Evolutionary conservation across 2,329 filamentous ascomycete species (phyloP).

Genomic region (Setomelanomma holmii): DNA sequence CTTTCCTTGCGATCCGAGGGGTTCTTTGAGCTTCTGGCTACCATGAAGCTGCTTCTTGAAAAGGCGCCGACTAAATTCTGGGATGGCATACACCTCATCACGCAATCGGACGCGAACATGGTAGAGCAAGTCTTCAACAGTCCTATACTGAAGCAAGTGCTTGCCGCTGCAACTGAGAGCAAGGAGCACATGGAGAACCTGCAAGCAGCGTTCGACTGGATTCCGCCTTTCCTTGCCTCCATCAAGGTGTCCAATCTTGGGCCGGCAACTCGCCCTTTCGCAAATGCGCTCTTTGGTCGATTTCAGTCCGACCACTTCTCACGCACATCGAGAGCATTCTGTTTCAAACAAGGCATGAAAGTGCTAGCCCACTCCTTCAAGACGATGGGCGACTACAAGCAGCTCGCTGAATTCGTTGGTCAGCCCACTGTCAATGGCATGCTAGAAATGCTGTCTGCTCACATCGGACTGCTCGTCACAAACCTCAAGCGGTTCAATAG

Average conservation of each 20-base stretch:
- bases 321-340: slow-evolving; percentile 65
- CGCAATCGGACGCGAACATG: slow-evolving; percentile 78
- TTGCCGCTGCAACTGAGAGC: slow-evolving; percentile 56
- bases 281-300: slow-evolving; percentile 74
- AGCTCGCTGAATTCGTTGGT: slow-evolving; percentile 39
- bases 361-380: slow-evolving; percentile 47
- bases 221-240: slow-evolving; percentile 77
- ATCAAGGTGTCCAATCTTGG: slow-evolving; percentile 77
- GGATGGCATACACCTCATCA: slow-evolving; percentile 84
- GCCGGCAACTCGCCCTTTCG: slow-evolving; percentile 80
- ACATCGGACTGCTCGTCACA: slow-evolving; percentile 54
- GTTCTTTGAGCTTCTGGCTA: slow-evolving; percentile 72
- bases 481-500: slow-evolving; percentile 38
- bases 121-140: slow-evolving; percentile 85
- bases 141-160: slow-evolving; percentile 67
- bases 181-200: slow-evolving; percentile 66
- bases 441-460: slow-evolving; percentile 69
- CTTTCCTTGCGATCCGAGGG: slow-evolving; percentile 61
- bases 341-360: slow-evolving; percentile 65
- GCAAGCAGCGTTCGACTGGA: slow-evolving; percentile 75
- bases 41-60: slow-evolving; percentile 73
- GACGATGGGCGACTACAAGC: slow-evolving; percentile 26
- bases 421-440: slow-evolving; percentile 60
- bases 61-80: slow-evolving; percentile 84
- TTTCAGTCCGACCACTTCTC: slow-evolving; percentile 65